Conservation (phyloP, 805 yeast genomes). For the Lachancea sp. region DNA sequence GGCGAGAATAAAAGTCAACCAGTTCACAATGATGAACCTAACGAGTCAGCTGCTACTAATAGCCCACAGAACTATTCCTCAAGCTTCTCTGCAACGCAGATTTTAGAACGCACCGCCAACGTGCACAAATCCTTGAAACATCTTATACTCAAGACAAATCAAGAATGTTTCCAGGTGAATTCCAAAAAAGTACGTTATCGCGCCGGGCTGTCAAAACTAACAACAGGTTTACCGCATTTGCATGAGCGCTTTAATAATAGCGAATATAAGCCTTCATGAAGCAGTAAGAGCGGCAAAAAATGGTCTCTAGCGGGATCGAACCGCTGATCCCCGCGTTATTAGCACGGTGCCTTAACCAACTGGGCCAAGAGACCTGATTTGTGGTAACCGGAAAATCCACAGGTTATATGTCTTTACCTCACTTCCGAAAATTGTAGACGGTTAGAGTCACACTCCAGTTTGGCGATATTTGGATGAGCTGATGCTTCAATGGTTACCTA, state of each 20-base stretch:
- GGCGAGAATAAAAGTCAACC: too few relatives aligned
- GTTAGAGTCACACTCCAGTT: too few relatives aligned
- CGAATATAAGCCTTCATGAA: neutral
- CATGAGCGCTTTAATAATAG: constrained; percentile 2
- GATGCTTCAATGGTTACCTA: neutral
- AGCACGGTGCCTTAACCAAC: constrained; percentile 22
- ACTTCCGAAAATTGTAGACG: too few relatives aligned
- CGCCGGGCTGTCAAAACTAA: constrained; percentile 23
- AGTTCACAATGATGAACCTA: too few relatives aligned
- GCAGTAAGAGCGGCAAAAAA: neutral
- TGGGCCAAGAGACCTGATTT: constrained; percentile 16
- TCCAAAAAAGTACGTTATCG: constrained; percentile 20
- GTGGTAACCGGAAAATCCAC: neutral
- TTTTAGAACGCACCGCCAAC: neutral
- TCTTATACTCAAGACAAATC: constrained; percentile 23
- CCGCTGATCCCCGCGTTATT: constrained; percentile 22
- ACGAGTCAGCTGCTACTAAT: too few relatives aligned
- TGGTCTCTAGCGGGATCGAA: constrained; percentile 21
- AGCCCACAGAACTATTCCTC: too few relatives aligned
- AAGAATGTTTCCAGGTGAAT: constrained; percentile 21
- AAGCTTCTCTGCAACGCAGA: neutral
- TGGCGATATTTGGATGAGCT: too few relatives aligned
- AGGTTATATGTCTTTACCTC: neutral
- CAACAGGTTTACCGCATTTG: constrained; percentile 4
- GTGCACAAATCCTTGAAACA: constrained; percentile 26